A percentile compares a stretch with the other conserved stretches of the same genome.
Conservation (phyloP, 441 rosid genomes). For the Populus hybrid region DNA sequence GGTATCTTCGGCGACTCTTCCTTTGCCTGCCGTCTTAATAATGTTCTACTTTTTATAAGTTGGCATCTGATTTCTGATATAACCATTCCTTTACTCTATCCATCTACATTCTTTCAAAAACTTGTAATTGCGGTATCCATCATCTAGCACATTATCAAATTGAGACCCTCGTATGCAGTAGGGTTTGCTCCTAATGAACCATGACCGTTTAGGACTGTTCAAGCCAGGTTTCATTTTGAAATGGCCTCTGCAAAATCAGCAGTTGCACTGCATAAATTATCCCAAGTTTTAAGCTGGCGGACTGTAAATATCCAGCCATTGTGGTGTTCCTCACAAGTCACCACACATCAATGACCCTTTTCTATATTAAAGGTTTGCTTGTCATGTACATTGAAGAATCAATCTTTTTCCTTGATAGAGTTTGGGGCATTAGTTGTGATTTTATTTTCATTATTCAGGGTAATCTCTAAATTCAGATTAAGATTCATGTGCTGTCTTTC, state of each 20-base stretch:
- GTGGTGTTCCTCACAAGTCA: neutral
- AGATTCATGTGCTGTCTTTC: neutral
- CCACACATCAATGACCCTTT: neutral
- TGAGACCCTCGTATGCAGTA: neutral
- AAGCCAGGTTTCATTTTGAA: neutral
- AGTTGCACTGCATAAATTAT: neutral
- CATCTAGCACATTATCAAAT: neutral
- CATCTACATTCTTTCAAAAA: neutral
- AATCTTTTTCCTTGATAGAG: neutral
- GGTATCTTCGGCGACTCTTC: conserved; percentile 27
- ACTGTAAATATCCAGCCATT: neutral
- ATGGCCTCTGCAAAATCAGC: neutral
- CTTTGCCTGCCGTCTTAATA: no score
- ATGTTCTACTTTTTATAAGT: neutral
- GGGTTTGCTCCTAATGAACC: neutral
- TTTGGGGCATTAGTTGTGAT: neutral
- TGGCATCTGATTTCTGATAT: neutral
- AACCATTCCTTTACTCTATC: neutral
- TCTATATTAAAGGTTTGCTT: neutral
- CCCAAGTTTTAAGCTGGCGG: neutral
- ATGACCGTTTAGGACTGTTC: neutral
- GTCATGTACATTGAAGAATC: neutral
- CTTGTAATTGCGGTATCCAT: neutral
- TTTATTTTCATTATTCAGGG: neutral
- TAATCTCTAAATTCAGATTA: neutral